Evolutionary conservation across 192 early-diverging fungal genomes (phyloP).

Genomic region (Mortierella alpina): DNA sequence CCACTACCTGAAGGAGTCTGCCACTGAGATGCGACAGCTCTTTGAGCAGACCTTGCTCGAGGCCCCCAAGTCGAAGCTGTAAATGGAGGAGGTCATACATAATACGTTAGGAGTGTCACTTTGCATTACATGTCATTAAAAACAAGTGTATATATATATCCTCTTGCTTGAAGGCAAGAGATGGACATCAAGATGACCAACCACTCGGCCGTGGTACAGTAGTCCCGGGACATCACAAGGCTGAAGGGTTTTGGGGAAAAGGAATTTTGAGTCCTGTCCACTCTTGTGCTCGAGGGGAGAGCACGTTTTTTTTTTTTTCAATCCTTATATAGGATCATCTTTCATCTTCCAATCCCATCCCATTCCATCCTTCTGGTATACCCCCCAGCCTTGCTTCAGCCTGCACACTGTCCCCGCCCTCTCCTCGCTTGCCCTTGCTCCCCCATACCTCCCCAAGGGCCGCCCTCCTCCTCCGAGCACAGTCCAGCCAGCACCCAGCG

Average conservation of each 20-base stretch:
- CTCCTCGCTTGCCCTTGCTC: neutral
- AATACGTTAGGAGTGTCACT: too few species aligned
- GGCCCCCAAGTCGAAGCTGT: slow-evolving; percentile 76
- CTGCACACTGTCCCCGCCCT: too few species aligned
- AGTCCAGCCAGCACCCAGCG: neutral
- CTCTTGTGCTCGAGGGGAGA: too few species aligned
- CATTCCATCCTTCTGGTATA: neutral
- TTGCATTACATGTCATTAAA: too few species aligned
- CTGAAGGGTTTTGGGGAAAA: too few species aligned
- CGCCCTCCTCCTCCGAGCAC: too few species aligned
- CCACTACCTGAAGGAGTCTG: slow-evolving; percentile 88
- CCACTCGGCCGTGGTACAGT: too few species aligned
- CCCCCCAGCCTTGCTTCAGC: neutral
- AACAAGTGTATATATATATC: too few species aligned
- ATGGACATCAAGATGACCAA: too few species aligned
- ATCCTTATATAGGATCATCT: neutral
- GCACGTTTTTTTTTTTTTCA: neutral
- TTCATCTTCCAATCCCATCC: neutral
- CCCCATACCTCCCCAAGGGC: neutral
- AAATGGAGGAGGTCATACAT: slow-evolving; percentile 20
- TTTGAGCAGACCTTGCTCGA: slow-evolving; percentile 73
- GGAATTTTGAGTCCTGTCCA: too few species aligned
- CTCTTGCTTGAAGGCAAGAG: too few species aligned
- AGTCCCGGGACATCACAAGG: too few species aligned
- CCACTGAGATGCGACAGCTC: slow-evolving; percentile 84